These are phyloP conservation scores for Logfia minima DNA, from an alignment of 129 eudicot species.

Conservation along the genomic window DNA sequence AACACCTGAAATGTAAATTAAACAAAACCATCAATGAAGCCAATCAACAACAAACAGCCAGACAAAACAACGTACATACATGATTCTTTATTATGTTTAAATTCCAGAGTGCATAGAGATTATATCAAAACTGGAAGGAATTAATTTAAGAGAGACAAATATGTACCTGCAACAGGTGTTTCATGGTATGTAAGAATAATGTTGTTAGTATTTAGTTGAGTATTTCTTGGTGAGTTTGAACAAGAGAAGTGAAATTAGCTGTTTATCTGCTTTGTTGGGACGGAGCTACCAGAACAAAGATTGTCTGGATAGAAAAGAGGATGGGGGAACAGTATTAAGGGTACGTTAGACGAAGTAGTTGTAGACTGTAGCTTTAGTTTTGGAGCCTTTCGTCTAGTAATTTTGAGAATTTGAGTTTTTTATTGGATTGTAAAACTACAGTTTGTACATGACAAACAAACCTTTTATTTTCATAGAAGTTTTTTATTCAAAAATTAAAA, in stretches of 20 bases:
- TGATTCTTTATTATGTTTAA: background rate
- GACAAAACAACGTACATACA: background rate
- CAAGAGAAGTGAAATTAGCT: background rate
- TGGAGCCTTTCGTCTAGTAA: too few relatives aligned
- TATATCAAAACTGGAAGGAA: background rate
- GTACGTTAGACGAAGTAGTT: too few relatives aligned
- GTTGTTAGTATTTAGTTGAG: background rate
- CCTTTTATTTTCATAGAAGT: too few relatives aligned
- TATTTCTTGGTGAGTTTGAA: background rate
- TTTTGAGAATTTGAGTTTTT: too few relatives aligned
- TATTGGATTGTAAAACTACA: too few relatives aligned
- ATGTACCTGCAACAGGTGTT: background rate
- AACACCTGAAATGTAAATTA: background rate
- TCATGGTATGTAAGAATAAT: background rate
- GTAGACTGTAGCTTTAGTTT: too few relatives aligned
- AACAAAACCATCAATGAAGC: background rate
- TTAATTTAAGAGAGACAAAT: background rate
- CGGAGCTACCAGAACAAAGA: background rate
- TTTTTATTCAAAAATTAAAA: too few relatives aligned
- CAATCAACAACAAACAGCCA: background rate
- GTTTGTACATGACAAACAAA: too few relatives aligned
- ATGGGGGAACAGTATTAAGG: background rate
- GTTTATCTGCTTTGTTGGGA: conserved; percentile 1
- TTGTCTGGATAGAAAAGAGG: background rate
- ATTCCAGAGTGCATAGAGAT: background rate